Percentiles rank a stretch among this genome's conserved stretches.
These are phyloP conservation scores for Trametes coccinea DNA, from an alignment of 768 basidiomycete species.

Conservation along the genomic window DNA sequence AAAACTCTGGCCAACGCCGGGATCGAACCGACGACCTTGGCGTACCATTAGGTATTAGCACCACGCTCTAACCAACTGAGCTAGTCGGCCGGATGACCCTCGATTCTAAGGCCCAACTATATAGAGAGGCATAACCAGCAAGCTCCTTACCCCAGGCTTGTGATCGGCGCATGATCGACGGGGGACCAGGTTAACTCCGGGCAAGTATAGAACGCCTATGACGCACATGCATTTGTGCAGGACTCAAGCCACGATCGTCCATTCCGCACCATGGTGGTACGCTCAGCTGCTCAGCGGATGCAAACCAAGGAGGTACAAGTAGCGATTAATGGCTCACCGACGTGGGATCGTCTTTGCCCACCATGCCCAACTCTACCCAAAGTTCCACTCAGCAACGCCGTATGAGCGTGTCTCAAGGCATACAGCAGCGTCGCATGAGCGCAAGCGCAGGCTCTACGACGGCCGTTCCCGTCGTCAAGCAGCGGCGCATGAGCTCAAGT, in stretches of 20 bases:
- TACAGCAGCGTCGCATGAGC: slow-evolving; percentile 10
- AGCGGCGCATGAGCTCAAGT: slow-evolving; percentile 8
- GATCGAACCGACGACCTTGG: slow-evolving; percentile 19
- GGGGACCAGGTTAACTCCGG: too few relatives aligned
- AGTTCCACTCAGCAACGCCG: slow-evolving; percentile 1
- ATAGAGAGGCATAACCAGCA: too few relatives aligned
- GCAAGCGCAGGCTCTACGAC: not conserved
- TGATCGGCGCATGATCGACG: too few relatives aligned
- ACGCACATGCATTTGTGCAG: slow-evolving; percentile 2
- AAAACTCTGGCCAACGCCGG: slow-evolving; percentile 13
- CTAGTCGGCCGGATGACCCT: slow-evolving; percentile 63
- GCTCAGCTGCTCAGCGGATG: slow-evolving; percentile 9
- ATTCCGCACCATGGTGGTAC: slow-evolving; percentile 2
- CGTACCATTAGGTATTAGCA: slow-evolving; percentile 54
- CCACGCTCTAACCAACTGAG: slow-evolving; percentile 94
- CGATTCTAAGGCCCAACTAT: too few relatives aligned
- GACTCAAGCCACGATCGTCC: not conserved
- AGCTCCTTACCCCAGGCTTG: too few relatives aligned
- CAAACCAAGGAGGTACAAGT: slow-evolving; percentile 1
- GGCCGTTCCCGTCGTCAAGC: not conserved
- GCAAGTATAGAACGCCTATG: not conserved
- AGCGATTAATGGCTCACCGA: not conserved
- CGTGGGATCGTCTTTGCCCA: not conserved
- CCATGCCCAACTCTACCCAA: not conserved
- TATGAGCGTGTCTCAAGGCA: not conserved